Evolutionary conservation across 2,329 filamentous ascomycete species (phyloP).

Genomic region (Monilinia fructicola): DNA sequence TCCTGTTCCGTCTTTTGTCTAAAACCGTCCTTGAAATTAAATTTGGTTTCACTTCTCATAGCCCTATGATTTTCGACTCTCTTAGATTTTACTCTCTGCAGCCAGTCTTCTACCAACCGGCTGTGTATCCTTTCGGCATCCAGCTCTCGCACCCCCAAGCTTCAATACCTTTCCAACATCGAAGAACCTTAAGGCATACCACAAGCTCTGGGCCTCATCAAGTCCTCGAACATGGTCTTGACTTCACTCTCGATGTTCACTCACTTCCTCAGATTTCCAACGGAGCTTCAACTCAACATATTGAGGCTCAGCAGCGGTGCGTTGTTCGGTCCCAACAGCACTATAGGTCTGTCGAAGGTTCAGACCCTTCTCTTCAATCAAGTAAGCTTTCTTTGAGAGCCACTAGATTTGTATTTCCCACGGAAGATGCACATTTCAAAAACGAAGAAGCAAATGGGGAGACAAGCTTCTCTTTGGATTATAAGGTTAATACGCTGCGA

Average conservation of each 20-base stretch:
- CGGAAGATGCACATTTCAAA: not conserved
- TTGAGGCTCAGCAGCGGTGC: not conserved
- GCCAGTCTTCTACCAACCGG: not conserved
- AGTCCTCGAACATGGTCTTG: not conserved
- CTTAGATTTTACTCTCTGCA: not conserved
- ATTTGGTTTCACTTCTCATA: not conserved
- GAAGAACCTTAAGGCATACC: not conserved
- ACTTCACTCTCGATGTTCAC: not conserved
- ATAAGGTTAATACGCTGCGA: not conserved
- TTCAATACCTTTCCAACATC: not conserved
- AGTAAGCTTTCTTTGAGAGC: not conserved
- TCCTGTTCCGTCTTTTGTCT: too few relatives aligned
- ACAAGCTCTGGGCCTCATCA: not conserved
- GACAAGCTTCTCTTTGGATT: not conserved
- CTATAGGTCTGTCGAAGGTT: not conserved
- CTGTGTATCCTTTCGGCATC: not conserved
- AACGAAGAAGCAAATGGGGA: too few relatives aligned
- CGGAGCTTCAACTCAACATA: not conserved
- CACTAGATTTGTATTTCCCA: not conserved
- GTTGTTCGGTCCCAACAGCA: not conserved
- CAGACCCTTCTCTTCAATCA: not conserved
- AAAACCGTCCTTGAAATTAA: not conserved
- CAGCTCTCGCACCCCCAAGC: not conserved
- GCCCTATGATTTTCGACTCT: not conserved
- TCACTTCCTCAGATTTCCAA: not conserved